Evolutionary conservation across 1,139 yeast species (phyloP).

Genomic region (Kodamaea plutei): DNA sequence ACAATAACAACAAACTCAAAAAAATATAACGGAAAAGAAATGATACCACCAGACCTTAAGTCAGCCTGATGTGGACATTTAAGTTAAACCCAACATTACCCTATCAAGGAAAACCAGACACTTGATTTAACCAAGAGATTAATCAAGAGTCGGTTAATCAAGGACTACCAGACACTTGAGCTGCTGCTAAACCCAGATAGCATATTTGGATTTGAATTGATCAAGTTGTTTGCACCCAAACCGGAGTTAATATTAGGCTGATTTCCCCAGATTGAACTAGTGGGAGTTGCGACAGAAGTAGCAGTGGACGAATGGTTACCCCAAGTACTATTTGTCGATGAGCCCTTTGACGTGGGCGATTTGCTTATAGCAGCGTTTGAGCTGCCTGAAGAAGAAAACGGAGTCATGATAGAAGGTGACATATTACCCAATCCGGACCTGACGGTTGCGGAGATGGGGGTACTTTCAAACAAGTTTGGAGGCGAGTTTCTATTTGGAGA

Average conservation of each 20-base stretch:
- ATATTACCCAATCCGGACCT: constrained; percentile 5
- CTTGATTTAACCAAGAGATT: no score
- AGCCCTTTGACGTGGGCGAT: constrained; percentile 4
- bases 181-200: constrained; percentile 16
- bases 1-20: no score
- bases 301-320: constrained; percentile 1
- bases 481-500: constrained; percentile 21
- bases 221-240: constrained; percentile 10
- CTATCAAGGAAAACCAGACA: no score
- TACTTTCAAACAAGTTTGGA: constrained; percentile 22
- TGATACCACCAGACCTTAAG: no score
- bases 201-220: constrained; percentile 8
- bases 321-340: constrained; percentile 2
- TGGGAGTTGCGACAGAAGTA: constrained; percentile 1
- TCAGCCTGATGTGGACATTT: no score
- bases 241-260: constrained; percentile 8
- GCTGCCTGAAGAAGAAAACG: constrained; percentile 1
- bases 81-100: no score
- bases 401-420: not conserved
- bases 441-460: constrained; percentile 10
- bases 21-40: constrained; percentile 4
- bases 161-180: constrained; percentile 13
- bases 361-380: constrained; percentile 2
- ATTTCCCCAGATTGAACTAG: constrained; percentile 15
- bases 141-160: no score